Conservation (phyloP, 164 flowering plant genomes). For the Nymphaea colorata region DNA sequence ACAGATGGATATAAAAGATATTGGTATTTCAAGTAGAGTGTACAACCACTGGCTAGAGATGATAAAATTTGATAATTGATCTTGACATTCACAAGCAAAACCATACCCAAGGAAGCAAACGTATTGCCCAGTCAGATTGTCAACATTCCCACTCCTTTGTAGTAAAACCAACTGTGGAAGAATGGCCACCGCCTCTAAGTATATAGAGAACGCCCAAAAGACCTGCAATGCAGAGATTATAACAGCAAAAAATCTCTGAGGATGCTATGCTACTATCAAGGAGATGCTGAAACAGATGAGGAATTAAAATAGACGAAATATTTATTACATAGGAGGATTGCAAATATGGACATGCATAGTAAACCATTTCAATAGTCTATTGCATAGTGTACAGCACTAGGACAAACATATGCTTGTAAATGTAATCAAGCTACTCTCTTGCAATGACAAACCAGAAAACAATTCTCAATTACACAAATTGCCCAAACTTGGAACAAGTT, state of each 20-base stretch:
- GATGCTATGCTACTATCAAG: background rate
- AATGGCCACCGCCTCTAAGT: conserved; percentile 90
- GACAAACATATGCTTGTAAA: too few relatives aligned
- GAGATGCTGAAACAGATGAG: background rate
- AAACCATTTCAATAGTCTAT: too few relatives aligned
- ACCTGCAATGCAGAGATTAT: conserved; percentile 30
- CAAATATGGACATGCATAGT: background rate
- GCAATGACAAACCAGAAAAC: too few relatives aligned
- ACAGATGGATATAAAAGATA: too few relatives aligned
- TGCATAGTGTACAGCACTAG: too few relatives aligned
- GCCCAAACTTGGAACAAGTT: too few relatives aligned
- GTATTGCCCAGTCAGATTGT: conserved; percentile 84
- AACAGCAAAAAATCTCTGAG: background rate
- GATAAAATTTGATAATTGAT: too few relatives aligned
- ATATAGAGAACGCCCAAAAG: conserved; percentile 89
- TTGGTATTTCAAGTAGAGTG: too few relatives aligned
- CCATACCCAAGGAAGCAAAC: conserved; percentile 82
- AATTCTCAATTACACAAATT: too few relatives aligned
- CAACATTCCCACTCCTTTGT: conserved; percentile 86
- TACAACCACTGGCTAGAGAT: too few relatives aligned
- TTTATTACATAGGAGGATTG: background rate
- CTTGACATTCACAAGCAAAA: background rate
- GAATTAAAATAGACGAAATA: background rate
- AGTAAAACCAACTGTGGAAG: conserved; percentile 86
- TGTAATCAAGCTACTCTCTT: too few relatives aligned